These are phyloP conservation scores for Nemania sp. DNA, from an alignment of 2,329 filamentous ascomycete species.

Conservation along the genomic window DNA sequence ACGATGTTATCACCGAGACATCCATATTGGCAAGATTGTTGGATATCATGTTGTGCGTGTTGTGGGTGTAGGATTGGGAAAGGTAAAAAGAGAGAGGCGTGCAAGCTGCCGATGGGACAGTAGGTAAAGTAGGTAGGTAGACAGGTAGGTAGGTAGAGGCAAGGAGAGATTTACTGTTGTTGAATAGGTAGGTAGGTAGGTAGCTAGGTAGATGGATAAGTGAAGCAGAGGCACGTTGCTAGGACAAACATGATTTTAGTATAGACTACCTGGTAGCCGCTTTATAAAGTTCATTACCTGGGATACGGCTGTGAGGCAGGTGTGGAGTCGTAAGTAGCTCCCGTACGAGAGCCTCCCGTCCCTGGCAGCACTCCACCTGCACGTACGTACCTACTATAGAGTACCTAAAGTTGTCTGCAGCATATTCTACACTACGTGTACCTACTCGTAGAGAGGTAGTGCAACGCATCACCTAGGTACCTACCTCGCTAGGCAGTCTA, in stretches of 20 bases:
- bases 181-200: slow-evolving; percentile 3
- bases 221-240: background rate
- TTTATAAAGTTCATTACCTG: background rate
- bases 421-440: too few species aligned
- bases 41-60: slow-evolving; percentile 34
- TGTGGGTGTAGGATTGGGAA: slow-evolving; percentile 14
- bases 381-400: background rate
- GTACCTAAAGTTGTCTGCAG: too few species aligned
- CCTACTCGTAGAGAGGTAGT: background rate
- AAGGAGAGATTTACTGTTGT: background rate
- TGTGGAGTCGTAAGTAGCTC: too few species aligned
- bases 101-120: background rate
- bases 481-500: too few species aligned
- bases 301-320: too few species aligned
- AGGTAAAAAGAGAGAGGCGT: background rate
- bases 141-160: too few species aligned
- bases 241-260: too few species aligned
- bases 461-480: background rate
- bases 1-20: slow-evolving; percentile 24
- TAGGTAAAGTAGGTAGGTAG: background rate
- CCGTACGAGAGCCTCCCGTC: background rate
- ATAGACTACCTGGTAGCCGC: background rate
- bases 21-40: slow-evolving; percentile 33
- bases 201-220: slow-evolving; percentile 2
- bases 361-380: background rate